phyloP scores from a whole-genome alignment of 2,329 filamentous ascomycete genomes.

The Penicillium sp. region DNA sequence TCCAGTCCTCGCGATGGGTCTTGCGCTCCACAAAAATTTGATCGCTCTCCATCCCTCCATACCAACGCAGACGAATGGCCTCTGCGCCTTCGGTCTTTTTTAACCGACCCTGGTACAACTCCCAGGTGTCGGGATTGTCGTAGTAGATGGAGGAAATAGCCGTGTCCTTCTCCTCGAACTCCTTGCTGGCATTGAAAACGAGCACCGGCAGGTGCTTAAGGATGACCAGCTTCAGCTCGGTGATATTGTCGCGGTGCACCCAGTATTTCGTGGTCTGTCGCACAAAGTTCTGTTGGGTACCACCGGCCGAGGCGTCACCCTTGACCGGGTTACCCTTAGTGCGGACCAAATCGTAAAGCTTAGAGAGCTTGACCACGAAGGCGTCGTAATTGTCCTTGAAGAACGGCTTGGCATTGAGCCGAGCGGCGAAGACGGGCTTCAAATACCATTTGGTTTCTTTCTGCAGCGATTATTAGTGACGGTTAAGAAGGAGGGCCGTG shows the following conservation, averaged over 20 bases:
- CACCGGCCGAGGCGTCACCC: slow-evolving; percentile 87
- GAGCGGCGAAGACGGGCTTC: slow-evolving; percentile 90
- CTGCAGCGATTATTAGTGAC: slow-evolving; percentile 46
- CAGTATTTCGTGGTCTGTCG: slow-evolving; percentile 99
- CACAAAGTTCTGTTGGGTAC: slow-evolving; percentile 90
- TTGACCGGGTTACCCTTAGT: slow-evolving; percentile 89
- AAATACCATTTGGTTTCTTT: slow-evolving; percentile 94
- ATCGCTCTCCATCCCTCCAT: slow-evolving; percentile 91
- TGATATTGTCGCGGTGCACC: slow-evolving; percentile 98
- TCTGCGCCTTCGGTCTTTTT: slow-evolving; percentile 98
- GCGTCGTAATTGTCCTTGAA: slow-evolving; percentile 99
- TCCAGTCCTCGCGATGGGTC: slow-evolving; percentile 98
- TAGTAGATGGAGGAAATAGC: slow-evolving; percentile 99
- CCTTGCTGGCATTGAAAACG: slow-evolving; percentile 96
- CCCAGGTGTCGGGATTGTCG: slow-evolving; percentile 91
- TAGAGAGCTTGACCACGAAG: slow-evolving; percentile 90
- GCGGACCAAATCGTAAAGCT: slow-evolving; percentile 89
- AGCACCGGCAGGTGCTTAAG: slow-evolving; percentile 95
- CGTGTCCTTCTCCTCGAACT: slow-evolving; percentile 84
- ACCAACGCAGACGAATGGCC: slow-evolving; percentile 94
- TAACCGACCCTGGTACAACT: slow-evolving; percentile 86
- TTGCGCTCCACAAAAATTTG: slow-evolving; percentile 97
- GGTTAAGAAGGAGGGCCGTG: not conserved
- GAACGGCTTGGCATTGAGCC: slow-evolving; percentile 93
- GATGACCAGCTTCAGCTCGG: slow-evolving; percentile 95